Percentiles rank a stretch among this genome's conserved stretches.
These are phyloP conservation scores for Aurinia saxatilis DNA, from an alignment of 345 rosid species.

Conservation along the genomic window DNA sequence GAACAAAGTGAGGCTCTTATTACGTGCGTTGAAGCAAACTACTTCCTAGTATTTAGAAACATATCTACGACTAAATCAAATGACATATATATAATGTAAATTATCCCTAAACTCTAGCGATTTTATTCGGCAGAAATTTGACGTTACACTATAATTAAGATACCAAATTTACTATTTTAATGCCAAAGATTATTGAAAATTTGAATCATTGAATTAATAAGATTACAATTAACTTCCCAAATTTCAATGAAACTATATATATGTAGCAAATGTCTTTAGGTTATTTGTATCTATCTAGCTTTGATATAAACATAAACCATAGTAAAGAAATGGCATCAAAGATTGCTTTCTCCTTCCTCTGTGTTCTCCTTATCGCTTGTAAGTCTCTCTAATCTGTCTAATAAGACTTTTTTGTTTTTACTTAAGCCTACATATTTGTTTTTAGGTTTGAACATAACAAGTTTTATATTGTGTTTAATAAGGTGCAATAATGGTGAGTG, in stretches of 20 bases:
- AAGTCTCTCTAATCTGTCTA: not conserved
- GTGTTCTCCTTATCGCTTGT: slow-evolving; percentile 8
- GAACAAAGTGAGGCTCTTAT: no score
- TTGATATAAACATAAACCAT: not conserved
- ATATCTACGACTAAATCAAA: no score
- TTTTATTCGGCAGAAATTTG: no score
- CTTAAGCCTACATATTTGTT: not conserved
- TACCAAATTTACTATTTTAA: no score
- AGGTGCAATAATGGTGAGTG: not conserved
- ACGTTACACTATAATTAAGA: no score
- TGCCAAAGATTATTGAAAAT: no score
- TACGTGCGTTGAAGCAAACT: no score
- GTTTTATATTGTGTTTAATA: not conserved
- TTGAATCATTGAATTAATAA: not conserved
- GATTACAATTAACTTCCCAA: not conserved
- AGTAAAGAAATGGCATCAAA: slow-evolving; percentile 18
- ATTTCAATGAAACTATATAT: not conserved
- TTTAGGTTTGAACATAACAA: not conserved
- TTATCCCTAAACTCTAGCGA: no score
- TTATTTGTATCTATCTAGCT: not conserved
- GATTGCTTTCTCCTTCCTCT: not conserved
- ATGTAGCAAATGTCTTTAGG: not conserved
- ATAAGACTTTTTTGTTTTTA: no score
- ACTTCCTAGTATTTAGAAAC: no score
- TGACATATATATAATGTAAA: no score